Evolutionary conservation across 257 asterid genomes (phyloP).

Genomic region (Salvia miltiorrhiza): DNA sequence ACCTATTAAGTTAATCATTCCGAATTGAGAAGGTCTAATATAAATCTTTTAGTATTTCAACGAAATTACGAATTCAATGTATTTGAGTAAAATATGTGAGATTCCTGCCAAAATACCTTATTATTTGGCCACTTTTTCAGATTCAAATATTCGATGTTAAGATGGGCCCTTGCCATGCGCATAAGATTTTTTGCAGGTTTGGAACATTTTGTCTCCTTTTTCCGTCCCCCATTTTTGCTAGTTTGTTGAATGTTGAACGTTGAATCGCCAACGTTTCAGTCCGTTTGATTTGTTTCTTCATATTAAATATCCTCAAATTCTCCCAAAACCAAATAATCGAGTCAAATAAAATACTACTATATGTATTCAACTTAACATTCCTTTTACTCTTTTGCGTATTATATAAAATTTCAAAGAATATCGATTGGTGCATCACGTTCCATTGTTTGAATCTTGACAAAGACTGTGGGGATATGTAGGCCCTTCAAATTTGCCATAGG

Average conservation of each 20-base stretch:
- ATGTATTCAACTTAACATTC: background rate
- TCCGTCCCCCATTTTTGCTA: background rate
- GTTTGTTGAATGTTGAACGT: background rate
- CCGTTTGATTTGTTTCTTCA: background rate
- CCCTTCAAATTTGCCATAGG: background rate
- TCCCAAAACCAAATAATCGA: background rate
- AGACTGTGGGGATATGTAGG: conserved; percentile 1
- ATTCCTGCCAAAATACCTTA: background rate
- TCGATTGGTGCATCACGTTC: background rate
- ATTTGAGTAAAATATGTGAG: background rate
- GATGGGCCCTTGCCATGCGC: background rate
- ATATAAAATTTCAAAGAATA: background rate
- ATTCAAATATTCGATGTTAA: background rate
- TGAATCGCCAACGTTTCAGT: background rate
- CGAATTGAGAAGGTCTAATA: background rate
- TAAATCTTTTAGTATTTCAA: background rate
- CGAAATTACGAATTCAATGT: background rate
- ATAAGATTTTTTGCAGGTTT: background rate
- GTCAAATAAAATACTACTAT: background rate
- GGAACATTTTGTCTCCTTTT: background rate
- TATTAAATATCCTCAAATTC: background rate
- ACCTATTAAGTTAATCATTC: too few species aligned
- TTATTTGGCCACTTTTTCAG: background rate
- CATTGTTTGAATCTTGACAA: background rate
- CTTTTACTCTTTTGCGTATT: background rate